A percentile compares a stretch with the other conserved stretches of the same genome.
These are phyloP conservation scores for Fraxinus baroniana DNA, from an alignment of 305 asterid species.

Conservation along the genomic window DNA sequence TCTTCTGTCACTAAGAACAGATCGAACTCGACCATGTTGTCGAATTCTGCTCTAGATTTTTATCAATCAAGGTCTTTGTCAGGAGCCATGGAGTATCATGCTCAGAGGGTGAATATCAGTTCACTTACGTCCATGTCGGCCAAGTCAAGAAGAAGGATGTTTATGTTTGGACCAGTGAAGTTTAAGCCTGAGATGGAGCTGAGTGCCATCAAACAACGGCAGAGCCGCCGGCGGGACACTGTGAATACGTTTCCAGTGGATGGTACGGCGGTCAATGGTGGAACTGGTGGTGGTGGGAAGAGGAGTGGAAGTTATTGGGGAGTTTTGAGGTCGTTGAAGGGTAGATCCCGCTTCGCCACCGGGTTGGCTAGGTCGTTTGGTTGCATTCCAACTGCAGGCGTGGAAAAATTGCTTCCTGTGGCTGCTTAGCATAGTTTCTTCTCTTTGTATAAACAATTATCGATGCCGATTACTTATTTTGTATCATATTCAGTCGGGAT, in stretches of 20 bases:
- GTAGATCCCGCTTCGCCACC: slow-evolving; percentile 27
- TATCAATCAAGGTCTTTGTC: slow-evolving; percentile 6
- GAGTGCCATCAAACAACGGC: slow-evolving; percentile 58
- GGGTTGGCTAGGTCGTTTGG: slow-evolving; percentile 43
- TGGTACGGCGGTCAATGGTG: slow-evolving; percentile 11
- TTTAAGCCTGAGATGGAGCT: slow-evolving; percentile 79
- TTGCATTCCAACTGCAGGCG: slow-evolving; percentile 29
- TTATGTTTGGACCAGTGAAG: slow-evolving; percentile 74
- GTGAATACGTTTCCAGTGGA: slow-evolving; percentile 10
- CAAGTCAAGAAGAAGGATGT: slow-evolving; percentile 59
- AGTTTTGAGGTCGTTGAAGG: slow-evolving; percentile 28
- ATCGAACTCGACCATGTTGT: background rate
- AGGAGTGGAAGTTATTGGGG: slow-evolving; percentile 28
- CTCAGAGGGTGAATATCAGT: slow-evolving; percentile 50
- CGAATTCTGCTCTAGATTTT: background rate
- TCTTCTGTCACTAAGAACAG: background rate
- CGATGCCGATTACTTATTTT: background rate
- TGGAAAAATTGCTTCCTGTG: slow-evolving; percentile 23
- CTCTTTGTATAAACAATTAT: background rate
- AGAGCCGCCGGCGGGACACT: slow-evolving; percentile 19
- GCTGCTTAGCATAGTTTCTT: slow-evolving; percentile 3
- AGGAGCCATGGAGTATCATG: slow-evolving; percentile 23
- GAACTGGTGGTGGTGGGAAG: background rate
- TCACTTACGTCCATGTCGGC: slow-evolving; percentile 64
- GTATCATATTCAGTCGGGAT: background rate